Conservation (phyloP, 495 filamentous ascomycete species). For the Articulospora tetracladia region DNA sequence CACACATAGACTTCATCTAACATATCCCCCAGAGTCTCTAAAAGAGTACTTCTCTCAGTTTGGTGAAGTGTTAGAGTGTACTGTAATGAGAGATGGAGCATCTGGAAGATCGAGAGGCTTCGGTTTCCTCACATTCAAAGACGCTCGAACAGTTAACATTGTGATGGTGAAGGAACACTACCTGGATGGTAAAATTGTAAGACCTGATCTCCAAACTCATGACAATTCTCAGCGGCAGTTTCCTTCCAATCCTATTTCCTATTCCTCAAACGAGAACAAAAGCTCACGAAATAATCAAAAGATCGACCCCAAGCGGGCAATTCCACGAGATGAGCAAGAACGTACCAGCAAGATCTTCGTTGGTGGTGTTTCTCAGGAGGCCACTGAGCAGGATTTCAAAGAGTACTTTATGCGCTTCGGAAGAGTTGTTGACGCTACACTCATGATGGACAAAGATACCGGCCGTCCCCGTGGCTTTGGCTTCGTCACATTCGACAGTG, state of each 20-base stretch:
- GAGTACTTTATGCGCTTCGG: constrained; percentile 96
- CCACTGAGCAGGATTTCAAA: constrained; percentile 91
- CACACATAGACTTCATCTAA: constrained; percentile 14
- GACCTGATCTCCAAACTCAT: constrained; percentile 29
- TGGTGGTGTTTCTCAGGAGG: constrained; percentile 95
- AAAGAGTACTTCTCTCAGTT: constrained; percentile 98
- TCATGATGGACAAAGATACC: constrained; percentile 99
- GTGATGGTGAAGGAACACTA: constrained; percentile 99
- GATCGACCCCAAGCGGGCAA: constrained; percentile 98
- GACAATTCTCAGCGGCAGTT: constrained; percentile 4
- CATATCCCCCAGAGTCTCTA: constrained; percentile 71
- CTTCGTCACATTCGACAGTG: constrained; percentile 98
- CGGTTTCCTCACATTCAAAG: constrained; percentile 95
- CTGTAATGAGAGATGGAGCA: constrained; percentile 94
- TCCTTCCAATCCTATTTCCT: constrained; percentile 3
- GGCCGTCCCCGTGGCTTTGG: constrained; percentile 93
- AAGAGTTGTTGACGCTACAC: constrained; percentile 90
- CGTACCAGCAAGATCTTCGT: constrained; percentile 98
- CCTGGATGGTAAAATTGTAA: constrained; percentile 96
- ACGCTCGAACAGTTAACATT: constrained; percentile 95
- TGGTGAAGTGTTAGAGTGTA: constrained; percentile 95
- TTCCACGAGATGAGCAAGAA: constrained; percentile 96
- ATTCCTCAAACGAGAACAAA: neutral
- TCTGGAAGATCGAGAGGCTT: constrained; percentile 93
- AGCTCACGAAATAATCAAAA: constrained; percentile 31